phyloP scores from a whole-genome alignment of 2,329 filamentous ascomycete genomes.

The Karstenula rhodostoma region DNA sequence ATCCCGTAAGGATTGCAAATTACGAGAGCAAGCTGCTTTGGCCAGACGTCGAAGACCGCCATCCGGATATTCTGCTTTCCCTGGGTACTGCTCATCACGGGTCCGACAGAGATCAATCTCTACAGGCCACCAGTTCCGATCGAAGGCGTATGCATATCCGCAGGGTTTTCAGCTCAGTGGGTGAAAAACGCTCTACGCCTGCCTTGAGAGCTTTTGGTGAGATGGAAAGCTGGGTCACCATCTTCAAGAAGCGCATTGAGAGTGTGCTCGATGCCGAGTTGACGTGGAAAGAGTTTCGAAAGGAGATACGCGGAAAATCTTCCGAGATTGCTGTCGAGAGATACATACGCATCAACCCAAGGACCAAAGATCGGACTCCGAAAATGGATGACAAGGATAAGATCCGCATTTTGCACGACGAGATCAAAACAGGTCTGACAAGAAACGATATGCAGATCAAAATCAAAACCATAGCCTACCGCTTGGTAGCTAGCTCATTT shows the following conservation, averaged over 20 bases:
- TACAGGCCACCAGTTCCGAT: neutral
- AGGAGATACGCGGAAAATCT: slow-evolving; percentile 32
- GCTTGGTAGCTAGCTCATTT: slow-evolving; percentile 49
- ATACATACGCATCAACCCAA: slow-evolving; percentile 48
- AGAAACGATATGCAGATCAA: slow-evolving; percentile 37
- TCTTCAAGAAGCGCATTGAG: slow-evolving; percentile 32
- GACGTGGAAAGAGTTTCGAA: slow-evolving; percentile 45
- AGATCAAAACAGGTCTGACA: slow-evolving; percentile 40
- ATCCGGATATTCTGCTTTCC: slow-evolving; percentile 36
- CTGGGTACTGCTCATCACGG: slow-evolving; percentile 29
- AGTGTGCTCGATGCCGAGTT: slow-evolving; percentile 47
- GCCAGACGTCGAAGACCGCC: slow-evolving; percentile 23
- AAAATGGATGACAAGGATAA: slow-evolving; percentile 47
- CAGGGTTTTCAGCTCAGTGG: neutral
- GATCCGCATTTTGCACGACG: slow-evolving; percentile 39
- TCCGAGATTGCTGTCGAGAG: slow-evolving; percentile 33
- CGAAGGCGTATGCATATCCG: slow-evolving; percentile 2
- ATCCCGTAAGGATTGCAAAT: slow-evolving; percentile 56
- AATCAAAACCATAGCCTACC: slow-evolving; percentile 42
- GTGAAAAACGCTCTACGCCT: neutral
- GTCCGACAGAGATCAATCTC: slow-evolving; percentile 1
- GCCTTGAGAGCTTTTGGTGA: slow-evolving; percentile 13
- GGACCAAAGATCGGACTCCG: slow-evolving; percentile 34
- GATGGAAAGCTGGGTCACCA: slow-evolving; percentile 36
- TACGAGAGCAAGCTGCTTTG: slow-evolving; percentile 47